Base-by-base conservation (phyloP, 148 eudicot genomes). In the Cornus suecica region DNA sequence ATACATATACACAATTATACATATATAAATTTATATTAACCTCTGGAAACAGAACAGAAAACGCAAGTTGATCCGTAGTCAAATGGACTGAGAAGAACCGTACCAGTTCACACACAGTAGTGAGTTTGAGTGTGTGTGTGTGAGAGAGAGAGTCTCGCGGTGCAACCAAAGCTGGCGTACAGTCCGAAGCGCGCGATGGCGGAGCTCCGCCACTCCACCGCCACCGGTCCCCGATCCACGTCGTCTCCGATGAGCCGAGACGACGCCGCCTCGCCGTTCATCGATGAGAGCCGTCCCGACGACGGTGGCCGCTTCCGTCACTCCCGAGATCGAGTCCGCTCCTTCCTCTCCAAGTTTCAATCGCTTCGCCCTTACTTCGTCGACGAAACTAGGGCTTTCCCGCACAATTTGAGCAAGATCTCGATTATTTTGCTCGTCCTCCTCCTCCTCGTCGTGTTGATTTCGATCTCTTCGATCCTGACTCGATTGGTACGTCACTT, bases 161-260 rank as follows among this genome's bases (percentile, higher is more conserved):
- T 14, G 62, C 23, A 58, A 68, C 30, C 78, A 71, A 51, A 74
- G 79, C 81, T 84, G 89, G 86, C 85, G 67, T 83, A 34, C 74
- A 85, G 87, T 64, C 91, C 87, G 45, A 83, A 81, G 81, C 82
- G 84, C 81, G 88, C 87, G 41, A 89, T 85, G 97, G 92, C 97
- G 76, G 99, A 95, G 91, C 97, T 95, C 83, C 90, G 99, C 56
- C 92, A 92, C 83, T 86, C 97, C 18, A 80, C 84, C 77, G 90
- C 99, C 54, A 71, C 82, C 52, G 91, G 87, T 66, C 87, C 63
- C 84, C 83, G 99, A 25, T 73, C 97, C 10, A 72, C 89, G 27
- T 83, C 94, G 4, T 90, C 97, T 23, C 97, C 94, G 31, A 87
- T 71, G 83, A 87, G 83, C 34, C 86, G 85, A 2, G 92, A 88